phyloP scores from a whole-genome alignment of 305 asterid genomes.

The Solanum hybrid region DNA sequence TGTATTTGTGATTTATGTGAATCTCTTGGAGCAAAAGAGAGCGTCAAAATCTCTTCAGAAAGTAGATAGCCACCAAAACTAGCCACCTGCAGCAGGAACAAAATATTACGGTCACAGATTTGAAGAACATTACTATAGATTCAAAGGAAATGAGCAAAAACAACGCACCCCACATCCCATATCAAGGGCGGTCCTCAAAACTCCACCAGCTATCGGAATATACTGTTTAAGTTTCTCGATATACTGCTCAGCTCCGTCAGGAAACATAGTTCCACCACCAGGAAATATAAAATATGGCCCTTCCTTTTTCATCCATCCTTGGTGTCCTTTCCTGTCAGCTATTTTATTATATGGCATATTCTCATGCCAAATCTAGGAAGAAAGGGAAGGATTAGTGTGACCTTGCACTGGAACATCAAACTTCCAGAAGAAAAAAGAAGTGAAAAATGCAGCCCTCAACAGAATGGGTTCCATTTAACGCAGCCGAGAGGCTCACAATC shows the following conservation, averaged over 20 bases:
- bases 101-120: background rate
- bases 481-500: background rate
- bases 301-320: conserved; percentile 96
- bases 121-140: background rate
- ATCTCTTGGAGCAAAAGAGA: conserved; percentile 97
- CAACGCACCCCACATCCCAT: conserved; percentile 94
- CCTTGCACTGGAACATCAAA: background rate
- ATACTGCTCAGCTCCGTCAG: conserved; percentile 87
- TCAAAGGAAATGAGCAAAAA: conserved; percentile 3
- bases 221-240: conserved; percentile 92
- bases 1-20: conserved; percentile 96
- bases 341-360: conserved; percentile 91
- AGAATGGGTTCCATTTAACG: background rate
- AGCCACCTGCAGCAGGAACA: conserved; percentile 57
- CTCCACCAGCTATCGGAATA: conserved; percentile 81
- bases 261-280: conserved; percentile 98
- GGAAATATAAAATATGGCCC: conserved; percentile 88
- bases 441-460: background rate
- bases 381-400: background rate
- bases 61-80: conserved; percentile 97
- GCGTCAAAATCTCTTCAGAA: conserved; percentile 66
- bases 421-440: background rate
- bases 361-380: conserved; percentile 82
- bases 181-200: conserved; percentile 91
- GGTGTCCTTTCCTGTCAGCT: conserved; percentile 96